Base-by-base conservation (phyloP, 164 flowering plant genomes). In the Santalum album region DNA sequence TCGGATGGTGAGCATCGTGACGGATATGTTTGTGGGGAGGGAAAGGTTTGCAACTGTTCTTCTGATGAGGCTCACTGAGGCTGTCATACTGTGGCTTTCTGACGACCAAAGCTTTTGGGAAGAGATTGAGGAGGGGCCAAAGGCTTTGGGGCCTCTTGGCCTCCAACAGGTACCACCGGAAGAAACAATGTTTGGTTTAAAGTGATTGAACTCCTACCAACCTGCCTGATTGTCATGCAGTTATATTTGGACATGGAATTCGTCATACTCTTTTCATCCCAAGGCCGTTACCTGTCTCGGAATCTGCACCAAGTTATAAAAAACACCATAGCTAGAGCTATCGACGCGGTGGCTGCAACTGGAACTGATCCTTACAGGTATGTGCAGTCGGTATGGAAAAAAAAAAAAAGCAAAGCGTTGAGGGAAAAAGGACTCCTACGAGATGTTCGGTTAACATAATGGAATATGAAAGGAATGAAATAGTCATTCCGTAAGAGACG, bases 141-240 rank as follows among this genome's bases (percentile, higher is more conserved):
- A 59, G 66, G 77, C 95, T 53, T 59, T 94, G 60, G 97, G 97
- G 39, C 74, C 96, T 48, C 69, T 77, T 47, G 99, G 97, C 51
- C 86, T 94, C 58, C 95, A 80, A 61, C 99, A 90, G 87, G 99
- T 86, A n/a, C n/a, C n/a, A n/a, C n/a, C n/a, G n/a, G n/a, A n/a
- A n/a, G n/a, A n/a, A n/a, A n/a, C n/a, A n/a, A n/a, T n/a, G n/a
- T n/a, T n/a, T n/a, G n/a, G n/a, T n/a, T n/a, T n/a, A n/a, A n/a
- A n/a, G n/a, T n/a, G n/a, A n/a, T n/a, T n/a, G n/a, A n/a, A n/a
- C n/a, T n/a, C n/a, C n/a, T n/a, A n/a, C n/a, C n/a, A n/a, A n/a
- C n/a, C 45, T 44, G 23, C 7, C 44, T 61, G 36, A 53, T 49
- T 38, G n/a, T 58, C 40, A n/a, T 83, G 83, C 79, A 94, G 99